Conservation (phyloP, 768 basidiomycete genomes). For the Boletus reticuloceps region DNA sequence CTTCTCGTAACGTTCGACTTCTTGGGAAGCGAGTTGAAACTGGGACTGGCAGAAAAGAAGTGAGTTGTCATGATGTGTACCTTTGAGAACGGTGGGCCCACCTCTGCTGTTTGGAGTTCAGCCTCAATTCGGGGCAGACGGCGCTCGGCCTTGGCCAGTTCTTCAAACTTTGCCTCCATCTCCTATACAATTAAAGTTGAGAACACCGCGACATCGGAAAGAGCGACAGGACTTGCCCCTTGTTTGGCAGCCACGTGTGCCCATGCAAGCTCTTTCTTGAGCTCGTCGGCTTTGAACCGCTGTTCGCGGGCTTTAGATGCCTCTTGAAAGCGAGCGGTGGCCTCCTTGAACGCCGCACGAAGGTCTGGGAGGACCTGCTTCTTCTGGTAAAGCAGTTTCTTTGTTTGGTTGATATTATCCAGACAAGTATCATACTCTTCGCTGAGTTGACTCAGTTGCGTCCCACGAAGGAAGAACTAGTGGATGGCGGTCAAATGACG, state of each 20-base stretch:
- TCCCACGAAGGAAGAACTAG: constrained; percentile 93
- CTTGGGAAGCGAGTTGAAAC: constrained; percentile 32
- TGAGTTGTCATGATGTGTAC: not conserved
- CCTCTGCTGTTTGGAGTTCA: constrained; percentile 40
- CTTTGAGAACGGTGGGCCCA: constrained; percentile 13
- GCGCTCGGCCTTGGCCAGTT: constrained; percentile 37
- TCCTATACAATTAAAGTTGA: constrained; percentile 33
- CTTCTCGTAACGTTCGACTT: constrained; percentile 38
- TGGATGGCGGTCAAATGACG: constrained; percentile 1
- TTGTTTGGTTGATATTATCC: constrained; percentile 68
- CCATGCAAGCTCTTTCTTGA: constrained; percentile 87
- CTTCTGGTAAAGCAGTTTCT: constrained; percentile 66
- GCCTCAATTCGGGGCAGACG: constrained; percentile 41
- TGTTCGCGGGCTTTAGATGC: constrained; percentile 74
- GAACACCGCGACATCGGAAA: not conserved
- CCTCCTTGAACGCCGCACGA: constrained; percentile 53
- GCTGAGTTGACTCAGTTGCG: constrained; percentile 82
- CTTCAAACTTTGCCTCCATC: constrained; percentile 40
- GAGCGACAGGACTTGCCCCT: constrained; percentile 40
- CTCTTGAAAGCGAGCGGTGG: constrained; percentile 60
- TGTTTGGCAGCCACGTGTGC: constrained; percentile 75
- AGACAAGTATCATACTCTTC: constrained; percentile 82
- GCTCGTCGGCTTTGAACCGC: constrained; percentile 60
- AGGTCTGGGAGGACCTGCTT: constrained; percentile 79
- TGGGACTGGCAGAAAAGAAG: constrained; percentile 26